Base-by-base conservation (phyloP, 2,329 filamentous ascomycete genomes). In the Pseudogymnoascus sp. region DNA sequence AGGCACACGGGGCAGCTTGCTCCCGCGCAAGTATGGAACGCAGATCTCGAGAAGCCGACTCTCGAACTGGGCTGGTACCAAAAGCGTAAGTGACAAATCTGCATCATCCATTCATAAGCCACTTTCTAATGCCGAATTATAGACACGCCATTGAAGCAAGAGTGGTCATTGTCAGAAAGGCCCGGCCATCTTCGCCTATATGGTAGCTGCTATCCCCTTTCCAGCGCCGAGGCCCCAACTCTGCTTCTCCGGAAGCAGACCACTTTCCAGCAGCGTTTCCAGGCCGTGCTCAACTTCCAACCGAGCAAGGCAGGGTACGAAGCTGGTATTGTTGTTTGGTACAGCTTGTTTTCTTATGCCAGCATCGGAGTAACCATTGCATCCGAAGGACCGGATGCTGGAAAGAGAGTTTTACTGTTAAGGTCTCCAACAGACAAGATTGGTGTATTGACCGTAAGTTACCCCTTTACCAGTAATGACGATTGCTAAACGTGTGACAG, bases 181-280 rank as follows among this genome's bases (percentile, higher is more conserved):
- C 76, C 78, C 0, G 76, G 76, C 0, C 70, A 74, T 59, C 72
- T 85, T 1, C 78, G 81, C 3, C 69, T 86, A 0, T 77, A 80
- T 63, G 83, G 83, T 0, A 79, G 79, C 12, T 80, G 81, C 7
- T 85, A 82, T 65, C 76, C 77, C 4, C 75, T 86, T 0, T 77
- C 75, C 0, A 78, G 76, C 10, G 81, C 82, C 0, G 78, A 79
- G 16, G 77, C 77, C 19, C 81, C 83, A 0, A 79, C 82, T 0
- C 75, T 84, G 66, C 75, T 85, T 2, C 70, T 85, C 2, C 76
- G 83, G 7, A 85, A 85, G 63, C 83, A 86, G 68, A 77, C 74
- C 0, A 74, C 78, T 0, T 78, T 75, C 8, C 68, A 67, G 16
- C 78, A 79, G 46, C 72, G 65, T 0, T 84, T 81, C 69, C 70